These are phyloP conservation scores for Cadophora sp. DNA, from an alignment of 2,329 filamentous ascomycete species.

Conservation along the genomic window DNA sequence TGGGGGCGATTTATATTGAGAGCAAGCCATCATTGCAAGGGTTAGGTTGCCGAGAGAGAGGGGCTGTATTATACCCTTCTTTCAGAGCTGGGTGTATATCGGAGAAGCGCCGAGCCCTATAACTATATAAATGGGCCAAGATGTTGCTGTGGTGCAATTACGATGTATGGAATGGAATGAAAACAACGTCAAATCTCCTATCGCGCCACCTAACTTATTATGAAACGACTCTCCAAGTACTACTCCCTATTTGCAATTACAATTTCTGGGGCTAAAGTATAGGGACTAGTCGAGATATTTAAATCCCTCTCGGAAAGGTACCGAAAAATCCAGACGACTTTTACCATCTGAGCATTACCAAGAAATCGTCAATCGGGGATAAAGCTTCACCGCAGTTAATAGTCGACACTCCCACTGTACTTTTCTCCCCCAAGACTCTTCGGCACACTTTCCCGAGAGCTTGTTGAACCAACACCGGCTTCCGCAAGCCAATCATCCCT, in stretches of 20 bases:
- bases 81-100: not conserved
- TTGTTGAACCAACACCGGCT: not conserved
- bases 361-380: not conserved
- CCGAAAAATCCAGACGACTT: not conserved
- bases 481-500: constrained; percentile 5
- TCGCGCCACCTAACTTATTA: not conserved
- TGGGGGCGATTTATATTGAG: not conserved
- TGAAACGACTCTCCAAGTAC: not conserved
- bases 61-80: constrained; percentile 13
- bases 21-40: not conserved
- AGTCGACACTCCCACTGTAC: too few species aligned
- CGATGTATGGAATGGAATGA: constrained; percentile 8
- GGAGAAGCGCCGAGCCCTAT: not conserved
- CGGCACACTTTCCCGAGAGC: constrained; percentile 9
- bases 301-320: not conserved
- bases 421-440: not conserved
- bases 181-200: not conserved
- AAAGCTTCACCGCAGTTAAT: not conserved
- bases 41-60: not conserved
- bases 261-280: not conserved
- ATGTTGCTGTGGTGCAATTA: not conserved
- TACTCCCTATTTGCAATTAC: not conserved
- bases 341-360: not conserved
- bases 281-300: not conserved
- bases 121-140: not conserved